Evolutionary conservation across 768 basidiomycete genomes (phyloP), one percentile per base, ranked within the genome.

Genomic region (Pleurotus sapidus): DNA sequence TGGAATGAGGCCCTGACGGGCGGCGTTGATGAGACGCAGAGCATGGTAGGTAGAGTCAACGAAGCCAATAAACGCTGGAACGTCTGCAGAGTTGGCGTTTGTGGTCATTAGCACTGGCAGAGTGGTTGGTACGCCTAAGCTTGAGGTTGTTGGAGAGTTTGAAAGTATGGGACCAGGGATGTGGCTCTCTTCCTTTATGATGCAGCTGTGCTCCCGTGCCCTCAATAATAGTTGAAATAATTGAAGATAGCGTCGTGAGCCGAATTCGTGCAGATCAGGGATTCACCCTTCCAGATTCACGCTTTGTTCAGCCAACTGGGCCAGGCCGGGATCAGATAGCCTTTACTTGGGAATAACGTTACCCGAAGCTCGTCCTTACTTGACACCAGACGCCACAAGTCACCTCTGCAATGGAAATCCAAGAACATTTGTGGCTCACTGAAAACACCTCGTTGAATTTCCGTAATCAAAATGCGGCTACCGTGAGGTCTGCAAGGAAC

Each of bases 41-140:
- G 91, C 89, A 67, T 94, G 86, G 65, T 83, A 82, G 14, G 90
- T 92, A 45, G 88, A 87, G 65, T 92, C 89, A 51, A 93, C 87
- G 72, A 84, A 91, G 42, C 92, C 91, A 58, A 79, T 77, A 77
- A 91, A 91, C 47, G 88, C 86, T 55, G 82, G 79, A 68, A 81
- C 74, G 64, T 84, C 81, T 53, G 80, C 77, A 43, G 70, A 66
- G 58, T 64, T 65, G 51, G 70, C 64, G 71, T 77, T 81, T 68
- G 76, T 78, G 63, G 74, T 70, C 79, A 80, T 80, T 56, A 69
- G 40, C 20, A 46, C 42, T 34, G 30, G 30, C 30, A 34, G 30
- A 34, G 30, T 34, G 42, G 49, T 25, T 70, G 65, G 69, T 64
- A 68, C 65, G 70, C 63, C 67, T 73, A 73, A 81, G 75, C 68